Conservation (phyloP, 768 basidiomycete species). For the Boletus edulis region DNA sequence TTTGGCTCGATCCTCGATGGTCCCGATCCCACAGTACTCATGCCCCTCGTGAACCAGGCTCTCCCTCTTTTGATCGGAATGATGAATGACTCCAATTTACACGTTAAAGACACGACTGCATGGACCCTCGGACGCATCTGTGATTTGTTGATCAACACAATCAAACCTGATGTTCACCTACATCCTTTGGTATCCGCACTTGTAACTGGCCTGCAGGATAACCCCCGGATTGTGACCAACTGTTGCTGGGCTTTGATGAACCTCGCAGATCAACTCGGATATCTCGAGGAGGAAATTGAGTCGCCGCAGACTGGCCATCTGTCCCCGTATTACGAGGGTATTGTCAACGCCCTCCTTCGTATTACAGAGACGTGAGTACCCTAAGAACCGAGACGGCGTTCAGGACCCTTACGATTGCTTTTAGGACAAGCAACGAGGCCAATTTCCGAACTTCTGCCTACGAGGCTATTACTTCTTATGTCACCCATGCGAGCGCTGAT, state of each 20-base stretch:
- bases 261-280: conserved; percentile 85
- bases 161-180: conserved; percentile 88
- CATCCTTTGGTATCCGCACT: conserved; percentile 80
- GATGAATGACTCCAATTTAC: conserved; percentile 83
- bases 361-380: conserved; percentile 79
- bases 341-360: conserved; percentile 78
- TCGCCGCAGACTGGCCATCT: conserved; percentile 59
- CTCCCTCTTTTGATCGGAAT: conserved; percentile 91
- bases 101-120: conserved; percentile 95
- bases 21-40: conserved; percentile 83
- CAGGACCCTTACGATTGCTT: conserved; percentile 9
- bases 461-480: conserved; percentile 88
- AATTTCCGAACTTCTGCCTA: conserved; percentile 96
- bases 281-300: conserved; percentile 61
- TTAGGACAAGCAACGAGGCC: conserved; percentile 77
- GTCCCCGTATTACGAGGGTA: conserved; percentile 85
- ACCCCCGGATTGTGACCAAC: conserved; percentile 84
- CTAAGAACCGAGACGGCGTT: background rate
- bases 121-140: conserved; percentile 98
- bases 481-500: conserved; percentile 77
- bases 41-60: conserved; percentile 90
- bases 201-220: conserved; percentile 76
- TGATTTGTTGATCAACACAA: conserved; percentile 79
- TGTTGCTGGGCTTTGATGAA: conserved; percentile 98
- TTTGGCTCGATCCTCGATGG: conserved; percentile 98